phyloP scores from a whole-genome alignment of 2,329 filamentous ascomycete genomes.

The Magnaporthales sp. region DNA sequence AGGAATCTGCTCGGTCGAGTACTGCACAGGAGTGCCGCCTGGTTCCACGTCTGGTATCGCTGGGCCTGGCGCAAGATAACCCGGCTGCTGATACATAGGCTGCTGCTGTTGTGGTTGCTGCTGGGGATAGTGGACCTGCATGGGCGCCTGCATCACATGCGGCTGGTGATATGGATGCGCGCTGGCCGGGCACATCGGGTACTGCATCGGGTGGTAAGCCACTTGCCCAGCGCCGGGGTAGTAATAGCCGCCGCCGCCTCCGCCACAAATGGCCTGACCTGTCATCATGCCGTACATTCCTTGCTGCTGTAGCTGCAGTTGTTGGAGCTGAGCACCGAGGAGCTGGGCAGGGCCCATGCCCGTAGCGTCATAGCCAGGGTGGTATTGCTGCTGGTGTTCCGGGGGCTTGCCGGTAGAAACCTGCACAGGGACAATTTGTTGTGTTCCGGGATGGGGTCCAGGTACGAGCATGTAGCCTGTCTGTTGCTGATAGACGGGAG shows the following conservation, averaged over 20 bases:
- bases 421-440: neutral
- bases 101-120: neutral
- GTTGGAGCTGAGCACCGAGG: neutral
- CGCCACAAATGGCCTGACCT: neutral
- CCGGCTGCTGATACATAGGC: neutral
- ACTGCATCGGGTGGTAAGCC: neutral
- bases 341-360: neutral
- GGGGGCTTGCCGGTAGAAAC: neutral
- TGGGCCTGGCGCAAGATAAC: neutral
- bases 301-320: neutral
- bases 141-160: neutral
- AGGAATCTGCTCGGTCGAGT: neutral
- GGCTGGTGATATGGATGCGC: neutral
- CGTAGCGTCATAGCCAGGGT: neutral
- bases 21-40: neutral
- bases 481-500: neutral
- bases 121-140: neutral
- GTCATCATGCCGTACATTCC: neutral
- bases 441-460: neutral
- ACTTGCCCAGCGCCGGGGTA: neutral
- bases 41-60: neutral
- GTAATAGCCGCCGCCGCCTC: neutral
- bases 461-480: neutral
- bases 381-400: neutral
- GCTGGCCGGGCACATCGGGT: neutral